Base-by-base conservation (phyloP, 2,329 filamentous ascomycete genomes). In the Pseudopyricularia cyperi region DNA sequence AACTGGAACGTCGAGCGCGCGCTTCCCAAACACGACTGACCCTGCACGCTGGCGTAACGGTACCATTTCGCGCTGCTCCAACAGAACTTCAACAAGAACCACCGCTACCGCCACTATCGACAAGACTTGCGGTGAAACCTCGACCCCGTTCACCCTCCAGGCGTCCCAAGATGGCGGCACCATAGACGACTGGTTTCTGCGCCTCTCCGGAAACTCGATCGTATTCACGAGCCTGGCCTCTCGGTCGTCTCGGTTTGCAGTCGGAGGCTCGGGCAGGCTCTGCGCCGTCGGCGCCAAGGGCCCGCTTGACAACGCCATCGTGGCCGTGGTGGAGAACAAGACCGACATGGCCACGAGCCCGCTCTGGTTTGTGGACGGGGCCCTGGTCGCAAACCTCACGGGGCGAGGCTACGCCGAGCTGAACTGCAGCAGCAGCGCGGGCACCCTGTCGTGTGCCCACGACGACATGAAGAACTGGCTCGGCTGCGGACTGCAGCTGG, bases 121-220 rank as follows among this genome's bases (percentile, higher is more conserved):
- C 49, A 51, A 46, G 26, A 55, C 58, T 34, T 64, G 63, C 57
- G 58, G 59, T 22, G 54, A 60, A 42, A 59, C 59, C 1, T 22
- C 54, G 5, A 22, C 55, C 2, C 59, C 61, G 2, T 66, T 66
- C 53, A 33, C 54, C 8, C 48, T 65, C 1, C 59, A 57, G 8
- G 58, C 62, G 24, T 53, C 58, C 1, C 62, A 64, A 52, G 61
- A 62, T 0, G 58, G 57, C 48, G 59, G 63, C 7, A 34, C 57
- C 33, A 63, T 64, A 51, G 57, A 66, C 55, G 56, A 56, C 4
- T 65, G 63, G 63, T 65, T 55, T 48, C 55, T 63, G 3, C 55
- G 54, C 37, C 51, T 65, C n/a, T 59, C 58, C 51, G 62, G 60
- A 0, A 57, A 60, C 50, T 57, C 54, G 6, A 49, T 62, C 24